A percentile compares a stretch with the other conserved stretches of the same genome.
Evolutionary conservation across 129 eudicot species (phyloP).

Genomic region (Flaveria trinervia): DNA sequence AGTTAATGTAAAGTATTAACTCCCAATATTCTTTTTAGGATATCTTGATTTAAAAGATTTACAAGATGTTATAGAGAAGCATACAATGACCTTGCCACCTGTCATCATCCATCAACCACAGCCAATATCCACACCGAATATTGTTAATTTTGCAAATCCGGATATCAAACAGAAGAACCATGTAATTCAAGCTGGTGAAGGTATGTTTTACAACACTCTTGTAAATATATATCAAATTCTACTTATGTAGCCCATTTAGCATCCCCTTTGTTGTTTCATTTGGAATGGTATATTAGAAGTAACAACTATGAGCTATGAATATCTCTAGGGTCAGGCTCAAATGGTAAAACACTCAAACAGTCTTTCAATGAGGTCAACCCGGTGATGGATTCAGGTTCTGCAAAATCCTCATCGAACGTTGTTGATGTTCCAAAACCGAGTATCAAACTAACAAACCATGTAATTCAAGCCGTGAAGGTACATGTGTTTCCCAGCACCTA

Average conservation of each 20-base stretch:
- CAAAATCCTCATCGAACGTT: conserved; percentile 9
- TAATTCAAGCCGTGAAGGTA: conserved; percentile 26
- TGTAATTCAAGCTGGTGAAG: conserved; percentile 19
- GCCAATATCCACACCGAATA: conserved; percentile 10
- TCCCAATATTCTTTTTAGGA: conserved; percentile 16
- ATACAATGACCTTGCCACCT: not conserved
- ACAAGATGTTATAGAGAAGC: conserved; percentile 19
- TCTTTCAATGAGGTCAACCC: conserved; percentile 1
- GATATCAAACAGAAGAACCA: conserved; percentile 19
- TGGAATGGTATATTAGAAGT: not conserved
- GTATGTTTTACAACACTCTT: conserved; percentile 17
- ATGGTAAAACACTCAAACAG: conserved; percentile 19
- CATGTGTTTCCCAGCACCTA: not conserved
- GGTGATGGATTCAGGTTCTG: conserved; percentile 11
- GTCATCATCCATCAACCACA: conserved; percentile 23
- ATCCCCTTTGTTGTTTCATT: not conserved
- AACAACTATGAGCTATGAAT: not conserved
- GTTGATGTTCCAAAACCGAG: conserved; percentile 14
- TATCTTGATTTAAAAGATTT: conserved; percentile 26
- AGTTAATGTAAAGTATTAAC: not conserved
- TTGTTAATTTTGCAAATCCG: conserved; percentile 18
- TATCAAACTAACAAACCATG: conserved; percentile 13
- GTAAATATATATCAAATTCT: not conserved
- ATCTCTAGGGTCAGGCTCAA: conserved; percentile 26
- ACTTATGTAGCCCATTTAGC: not conserved